Base-by-base conservation (phyloP, 1,139 yeast genomes). In the Pichia sp. region DNA sequence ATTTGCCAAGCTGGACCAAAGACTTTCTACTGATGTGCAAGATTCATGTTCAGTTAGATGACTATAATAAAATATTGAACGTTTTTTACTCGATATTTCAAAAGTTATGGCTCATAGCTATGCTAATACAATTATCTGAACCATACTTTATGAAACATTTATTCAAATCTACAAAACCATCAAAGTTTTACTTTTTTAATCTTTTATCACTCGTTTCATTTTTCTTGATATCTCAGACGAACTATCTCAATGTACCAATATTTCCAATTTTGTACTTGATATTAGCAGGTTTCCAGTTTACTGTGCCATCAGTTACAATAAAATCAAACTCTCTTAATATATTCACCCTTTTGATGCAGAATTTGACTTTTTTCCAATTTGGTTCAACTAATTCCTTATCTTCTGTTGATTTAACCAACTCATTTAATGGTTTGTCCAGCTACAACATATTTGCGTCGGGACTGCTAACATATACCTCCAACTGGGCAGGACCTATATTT, bases 301-400 rank as follows among this genome's bases (percentile, higher is more conserved):
- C 41, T 9, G 25, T 25, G 0, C 34, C 49, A 14, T 34, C 45
- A 4, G 5, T 11, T 6, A 28, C 40, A 4, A 20, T 23, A 11
- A 31, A 43, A 12, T 43, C 52, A 5, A 54, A 48, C 43, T 30
- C 44, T 8, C 38, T 53, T 5, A 45, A 58, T 5, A 11, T 53
- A 17, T 54, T 56, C 43, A 52, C 52, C n/a, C 34, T 56, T 4
- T 35, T 73, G 7, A 53, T 85, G 36, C 94, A 88, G 56, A 80
- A 85, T 51, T 66, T 86, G 36, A 67, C 91, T 0, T 91, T 89
- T 56, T 91, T 85, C 63, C 84, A 86, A 11, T 72, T 83, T 62
- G 97, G 97, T 0, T 86, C 85, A 42, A 88, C 97, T 1, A 91
- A 91, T 56, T 88, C 95, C 38, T 71, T 91, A 52, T 93, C 96